phyloP scores from a whole-genome alignment of 176 grass and related monocot genomes.

The Bonia amplexicaulis region DNA sequence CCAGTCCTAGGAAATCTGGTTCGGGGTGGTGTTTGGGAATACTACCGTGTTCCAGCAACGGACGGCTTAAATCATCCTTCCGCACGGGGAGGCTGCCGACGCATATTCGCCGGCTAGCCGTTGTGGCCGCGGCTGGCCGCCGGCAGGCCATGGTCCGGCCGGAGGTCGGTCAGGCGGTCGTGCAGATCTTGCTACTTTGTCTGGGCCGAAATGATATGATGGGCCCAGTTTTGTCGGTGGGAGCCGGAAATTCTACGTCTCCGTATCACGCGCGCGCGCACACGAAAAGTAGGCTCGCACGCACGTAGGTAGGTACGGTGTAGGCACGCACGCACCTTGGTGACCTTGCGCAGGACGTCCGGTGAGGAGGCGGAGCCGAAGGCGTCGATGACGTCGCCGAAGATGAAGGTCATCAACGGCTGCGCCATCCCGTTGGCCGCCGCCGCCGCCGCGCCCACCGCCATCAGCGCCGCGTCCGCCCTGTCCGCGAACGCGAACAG shows the following conservation, averaged over 20 bases:
- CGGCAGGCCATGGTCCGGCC: not conserved
- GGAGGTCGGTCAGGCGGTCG: not conserved
- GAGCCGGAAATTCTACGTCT: no score
- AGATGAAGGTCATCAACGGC: conserved; percentile 73
- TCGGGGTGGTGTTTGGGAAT: not conserved
- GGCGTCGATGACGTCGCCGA: conserved; percentile 64
- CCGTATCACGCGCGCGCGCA: not conserved
- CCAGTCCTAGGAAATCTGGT: not conserved
- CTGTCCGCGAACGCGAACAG: conserved; percentile 61
- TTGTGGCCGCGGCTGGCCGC: not conserved
- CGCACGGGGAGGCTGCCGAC: not conserved
- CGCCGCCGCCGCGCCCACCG: conserved; percentile 32
- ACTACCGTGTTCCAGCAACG: not conserved
- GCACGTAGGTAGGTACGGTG: not conserved
- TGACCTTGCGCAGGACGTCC: conserved; percentile 36
- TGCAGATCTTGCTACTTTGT: not conserved
- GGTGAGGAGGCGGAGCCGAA: conserved; percentile 38
- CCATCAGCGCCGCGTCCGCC: conserved; percentile 56
- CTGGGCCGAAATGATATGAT: not conserved
- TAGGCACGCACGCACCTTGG: conserved; percentile 31
- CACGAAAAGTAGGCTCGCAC: not conserved
- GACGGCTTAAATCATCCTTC: not conserved
- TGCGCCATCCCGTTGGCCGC: conserved; percentile 58
- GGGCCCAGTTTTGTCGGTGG: not conserved
- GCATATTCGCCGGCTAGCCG: not conserved